Conservation (phyloP, 495 filamentous ascomycete species). For the Hyaloscypha variabilis region DNA sequence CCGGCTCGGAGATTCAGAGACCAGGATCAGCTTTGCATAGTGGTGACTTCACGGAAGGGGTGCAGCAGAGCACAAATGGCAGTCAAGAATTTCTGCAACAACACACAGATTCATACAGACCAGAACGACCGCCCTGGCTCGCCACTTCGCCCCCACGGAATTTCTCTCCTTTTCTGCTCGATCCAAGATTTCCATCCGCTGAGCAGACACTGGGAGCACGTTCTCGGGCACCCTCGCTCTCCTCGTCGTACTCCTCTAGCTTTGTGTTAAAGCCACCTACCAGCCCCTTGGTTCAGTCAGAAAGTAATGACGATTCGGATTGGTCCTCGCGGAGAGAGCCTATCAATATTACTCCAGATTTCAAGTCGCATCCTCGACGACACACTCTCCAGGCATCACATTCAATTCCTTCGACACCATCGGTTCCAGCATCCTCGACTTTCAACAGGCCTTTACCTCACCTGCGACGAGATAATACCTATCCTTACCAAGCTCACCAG, state of each 20-base stretch:
- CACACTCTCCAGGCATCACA: conserved; percentile 35
- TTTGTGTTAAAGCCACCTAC: conserved; percentile 88
- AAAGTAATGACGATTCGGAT: conserved; percentile 84
- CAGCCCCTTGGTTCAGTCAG: conserved; percentile 88
- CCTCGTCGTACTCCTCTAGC: conserved; percentile 76
- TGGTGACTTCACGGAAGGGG: conserved; percentile 76
- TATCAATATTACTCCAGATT: conserved; percentile 29
- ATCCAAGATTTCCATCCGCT: conserved; percentile 32
- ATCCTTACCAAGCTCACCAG: conserved; percentile 69
- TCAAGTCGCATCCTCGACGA: conserved; percentile 24
- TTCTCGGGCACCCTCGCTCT: conserved; percentile 64
- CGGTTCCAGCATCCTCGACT: conserved; percentile 19
- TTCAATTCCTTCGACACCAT: conserved; percentile 32
- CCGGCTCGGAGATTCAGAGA: conserved; percentile 70
- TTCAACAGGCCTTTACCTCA: conserved; percentile 31
- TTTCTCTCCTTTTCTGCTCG: conserved; percentile 42
- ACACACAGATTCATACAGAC: conserved; percentile 28
- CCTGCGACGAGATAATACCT: conserved; percentile 35
- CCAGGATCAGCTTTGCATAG: conserved; percentile 87
- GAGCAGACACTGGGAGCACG: conserved; percentile 18
- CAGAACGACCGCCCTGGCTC: conserved; percentile 32
- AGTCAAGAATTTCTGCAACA: conserved; percentile 21
- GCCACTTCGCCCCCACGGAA: conserved; percentile 50
- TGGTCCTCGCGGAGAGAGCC: conserved; percentile 51
- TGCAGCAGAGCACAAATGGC: conserved; percentile 16